Evolutionary conservation across 1,284 basidiomycete species (phyloP), one percentile per base, ranked within the genome.

Genomic region (Marasmius sp.): DNA sequence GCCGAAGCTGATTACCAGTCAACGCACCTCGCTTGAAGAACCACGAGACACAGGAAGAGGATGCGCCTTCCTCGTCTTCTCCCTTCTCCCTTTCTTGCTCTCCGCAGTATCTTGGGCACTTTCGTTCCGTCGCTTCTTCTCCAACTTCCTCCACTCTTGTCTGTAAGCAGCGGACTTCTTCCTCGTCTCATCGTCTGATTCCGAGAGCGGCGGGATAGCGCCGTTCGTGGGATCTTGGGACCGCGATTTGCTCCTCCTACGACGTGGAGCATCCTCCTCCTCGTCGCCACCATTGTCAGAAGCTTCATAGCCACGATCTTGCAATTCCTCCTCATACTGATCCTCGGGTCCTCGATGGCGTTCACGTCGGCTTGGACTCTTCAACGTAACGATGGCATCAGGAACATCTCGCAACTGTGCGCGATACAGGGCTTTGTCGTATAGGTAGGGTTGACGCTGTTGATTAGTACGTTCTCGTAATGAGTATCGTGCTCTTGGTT

Each of bases 271-370:
- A 3, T 59, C 62, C 9, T 69, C 62, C 9, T 69, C 70, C 47
- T 73, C 74, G 34, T 75, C 74, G 0, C 69, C 71, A 47, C 77
- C 77, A 38, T 69, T 74, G 16, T 67, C 72, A 60, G 73, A 52
- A 60, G 59, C 45, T 66, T 72, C 60, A 51, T 70, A 69, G 7
- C 63, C 67, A 27, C 71, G 68, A 53, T 66, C 64, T 49, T 78
- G 74, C 3, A 73, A 47, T n/a, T 47, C 45, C 8, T 47, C 45
- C 20, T 47, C 45, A 47, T 47, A 47, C 45, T n/a, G 45, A 47
- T 47, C 45, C 16, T n/a, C 7, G 16, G 7, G 45, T 8, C 9
- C 16, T 14, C 45, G 45, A 8, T 47, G 45, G 20, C 20, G 45
- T 8, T 20, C 45, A n/a, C 16, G n/a, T 11, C 45, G 45, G 16